Evolutionary conservation across 768 basidiomycete genomes (phyloP).

Genomic region (Termitomyces sp.): DNA sequence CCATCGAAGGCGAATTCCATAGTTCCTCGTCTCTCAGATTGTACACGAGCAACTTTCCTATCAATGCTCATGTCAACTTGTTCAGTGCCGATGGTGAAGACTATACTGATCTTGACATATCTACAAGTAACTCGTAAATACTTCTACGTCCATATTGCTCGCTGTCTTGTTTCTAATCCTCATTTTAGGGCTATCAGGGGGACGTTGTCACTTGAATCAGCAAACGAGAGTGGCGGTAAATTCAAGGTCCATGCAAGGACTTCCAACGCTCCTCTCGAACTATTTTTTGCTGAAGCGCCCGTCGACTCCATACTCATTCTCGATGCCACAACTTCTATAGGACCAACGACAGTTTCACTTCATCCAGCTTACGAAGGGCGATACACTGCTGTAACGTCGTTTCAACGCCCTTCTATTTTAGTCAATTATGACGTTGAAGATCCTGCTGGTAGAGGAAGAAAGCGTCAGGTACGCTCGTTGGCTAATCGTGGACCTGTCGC

Average conservation of each 20-base stretch:
- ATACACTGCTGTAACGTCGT: constrained; percentile 9
- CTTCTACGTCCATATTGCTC: background rate
- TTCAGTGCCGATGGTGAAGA: constrained; percentile 20
- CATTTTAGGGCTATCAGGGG: constrained; percentile 5
- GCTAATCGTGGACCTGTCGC: background rate
- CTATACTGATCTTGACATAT: constrained; percentile 19
- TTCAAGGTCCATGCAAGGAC: constrained; percentile 12
- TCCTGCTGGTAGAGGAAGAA: constrained; percentile 14
- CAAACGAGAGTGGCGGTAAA: constrained; percentile 9
- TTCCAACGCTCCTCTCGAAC: constrained; percentile 4
- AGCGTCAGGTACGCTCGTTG: constrained; percentile 4
- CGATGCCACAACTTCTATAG: constrained; percentile 13
- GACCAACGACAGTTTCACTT: constrained; percentile 8
- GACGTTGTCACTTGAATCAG: constrained; percentile 5
- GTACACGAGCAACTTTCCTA: constrained; percentile 34
- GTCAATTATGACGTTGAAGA: constrained; percentile 9
- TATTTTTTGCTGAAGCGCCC: constrained; percentile 12
- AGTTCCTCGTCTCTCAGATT: constrained; percentile 22
- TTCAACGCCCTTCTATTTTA: background rate
- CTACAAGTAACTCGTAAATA: constrained; percentile 36
- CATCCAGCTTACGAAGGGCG: constrained; percentile 15
- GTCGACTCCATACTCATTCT: constrained; percentile 12
- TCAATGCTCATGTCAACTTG: constrained; percentile 34
- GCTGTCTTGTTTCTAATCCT: background rate
- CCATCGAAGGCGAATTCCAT: constrained; percentile 41